Evolutionary conservation across 192 early-diverging fungal species (phyloP).

Genomic region (Umbelopsis sp.): DNA sequence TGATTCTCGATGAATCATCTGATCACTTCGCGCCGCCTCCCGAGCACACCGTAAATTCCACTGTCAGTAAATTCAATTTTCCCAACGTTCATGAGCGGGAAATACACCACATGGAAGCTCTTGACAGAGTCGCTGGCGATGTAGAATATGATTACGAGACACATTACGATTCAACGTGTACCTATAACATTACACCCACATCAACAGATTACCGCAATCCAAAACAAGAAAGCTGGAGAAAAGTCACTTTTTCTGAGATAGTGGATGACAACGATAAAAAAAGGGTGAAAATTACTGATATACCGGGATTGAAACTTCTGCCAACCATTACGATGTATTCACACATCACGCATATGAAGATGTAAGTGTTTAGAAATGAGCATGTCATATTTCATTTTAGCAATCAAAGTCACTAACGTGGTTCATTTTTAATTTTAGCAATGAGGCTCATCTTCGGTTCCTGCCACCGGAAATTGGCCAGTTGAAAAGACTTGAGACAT

Average conservation of each 20-base stretch:
- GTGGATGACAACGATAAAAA: slow-evolving; percentile 1
- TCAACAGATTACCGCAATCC: background rate
- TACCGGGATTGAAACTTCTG: slow-evolving; percentile 1
- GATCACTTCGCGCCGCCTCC: background rate
- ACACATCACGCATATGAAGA: slow-evolving; percentile 1
- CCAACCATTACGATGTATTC: background rate
- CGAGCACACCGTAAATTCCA: background rate
- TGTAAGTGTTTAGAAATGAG: background rate
- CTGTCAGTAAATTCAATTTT: background rate
- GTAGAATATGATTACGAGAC: background rate
- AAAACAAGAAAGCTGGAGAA: slow-evolving; percentile 2
- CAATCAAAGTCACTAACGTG: background rate
- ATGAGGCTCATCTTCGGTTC: background rate
- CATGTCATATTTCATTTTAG: no score
- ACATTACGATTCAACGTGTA: background rate
- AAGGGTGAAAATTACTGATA: background rate
- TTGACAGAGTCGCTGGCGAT: background rate
- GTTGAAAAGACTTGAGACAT: background rate
- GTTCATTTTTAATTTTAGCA: background rate
- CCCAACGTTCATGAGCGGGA: no score
- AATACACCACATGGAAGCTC: background rate
- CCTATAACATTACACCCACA: background rate
- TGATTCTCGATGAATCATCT: background rate
- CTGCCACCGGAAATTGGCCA: slow-evolving; percentile 4
- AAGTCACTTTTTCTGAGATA: background rate